Evolutionary conservation across 1,284 basidiomycete genomes (phyloP), one percentile per base, ranked within the genome.

Genomic region (Lentinula novae-zelandiae): DNA sequence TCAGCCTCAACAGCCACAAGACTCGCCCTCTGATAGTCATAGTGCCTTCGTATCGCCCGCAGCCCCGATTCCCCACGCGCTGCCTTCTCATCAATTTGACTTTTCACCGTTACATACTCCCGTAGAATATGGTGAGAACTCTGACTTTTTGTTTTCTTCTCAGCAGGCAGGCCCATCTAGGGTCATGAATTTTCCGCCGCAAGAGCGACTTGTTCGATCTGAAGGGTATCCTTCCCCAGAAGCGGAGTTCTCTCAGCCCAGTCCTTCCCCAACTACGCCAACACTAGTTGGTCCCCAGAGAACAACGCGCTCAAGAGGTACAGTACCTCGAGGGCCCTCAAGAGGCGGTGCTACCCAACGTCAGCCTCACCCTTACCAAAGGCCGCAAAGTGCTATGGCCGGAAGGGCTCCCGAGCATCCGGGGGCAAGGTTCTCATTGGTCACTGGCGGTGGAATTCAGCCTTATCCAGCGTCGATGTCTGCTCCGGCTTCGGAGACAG

Each of bases 391-490:
- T 34, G 54, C 54, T n/a, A 17, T 56, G 31, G 39, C 54, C 13
- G 54, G 54, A 31, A 31, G 22, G 33, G 6, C 10, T n/a, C n/a
- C 36, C 7, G 53, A 54, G 31, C 2, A 9, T 15, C 2, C 54
- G n/a, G 54, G 40, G 6, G 54, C 54, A 9, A 56, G 42, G 12
- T 56, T 5, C n/a, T 44, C 39, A 12, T 40, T 56, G 8, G 27
- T 54, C 33, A 10, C 40, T 17, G 39, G 31, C 10, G 15, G 31
- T 17, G 54, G 54, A 5, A 56, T 56, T 4, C 54, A 44, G 39
- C 8, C 54, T 4, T 56, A 56, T 56, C 54, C 54, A 42, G 54
- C 54, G 27, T 56, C 54, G 22, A 56, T 56, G 54, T 56, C 54
- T 2, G 42, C 42, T 44, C 54, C 54, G 10, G n/a, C 22, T 20